Conservation (phyloP, 2,329 filamentous ascomycete genomes). For the Penicillium sp. region DNA sequence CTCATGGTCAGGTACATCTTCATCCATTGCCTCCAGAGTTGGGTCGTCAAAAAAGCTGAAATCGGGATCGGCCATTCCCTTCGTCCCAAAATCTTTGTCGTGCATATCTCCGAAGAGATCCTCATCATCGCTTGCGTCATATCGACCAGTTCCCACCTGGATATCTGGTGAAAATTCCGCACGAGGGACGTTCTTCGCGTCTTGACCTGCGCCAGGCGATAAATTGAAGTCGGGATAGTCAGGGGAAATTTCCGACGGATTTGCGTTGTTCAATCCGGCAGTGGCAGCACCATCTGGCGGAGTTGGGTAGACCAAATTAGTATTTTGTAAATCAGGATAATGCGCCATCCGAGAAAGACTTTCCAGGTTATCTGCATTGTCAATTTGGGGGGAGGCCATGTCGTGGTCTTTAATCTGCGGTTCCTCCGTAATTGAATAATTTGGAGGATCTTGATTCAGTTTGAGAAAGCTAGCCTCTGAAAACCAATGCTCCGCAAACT, state of each 20-base stretch:
- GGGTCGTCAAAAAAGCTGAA: constrained; percentile 69
- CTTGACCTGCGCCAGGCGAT: constrained; percentile 19
- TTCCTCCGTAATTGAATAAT: constrained; percentile 23
- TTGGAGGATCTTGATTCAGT: constrained; percentile 24
- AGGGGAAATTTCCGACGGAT: constrained; percentile 34
- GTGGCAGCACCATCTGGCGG: constrained; percentile 54
- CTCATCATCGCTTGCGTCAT: constrained; percentile 52
- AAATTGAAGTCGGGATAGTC: constrained; percentile 34
- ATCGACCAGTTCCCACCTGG: constrained; percentile 44
- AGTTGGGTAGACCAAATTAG: constrained; percentile 57
- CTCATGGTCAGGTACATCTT: constrained; percentile 17
- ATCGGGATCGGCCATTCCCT: constrained; percentile 64
- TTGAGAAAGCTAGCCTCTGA: constrained; percentile 27
- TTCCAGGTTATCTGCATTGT: constrained; percentile 36
- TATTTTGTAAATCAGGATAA: constrained; percentile 45
- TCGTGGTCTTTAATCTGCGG: constrained; percentile 29
- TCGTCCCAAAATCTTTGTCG: constrained; percentile 57
- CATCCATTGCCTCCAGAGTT: constrained; percentile 35
- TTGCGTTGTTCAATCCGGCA: constrained; percentile 33
- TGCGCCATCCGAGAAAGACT: constrained; percentile 45
- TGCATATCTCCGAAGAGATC: constrained; percentile 64
- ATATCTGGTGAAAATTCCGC: constrained; percentile 29
- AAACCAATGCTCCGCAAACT: constrained; percentile 49
- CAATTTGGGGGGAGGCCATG: constrained; percentile 28
- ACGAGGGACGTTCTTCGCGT: constrained; percentile 19